Evolutionary conservation across 2,329 filamentous ascomycete genomes (phyloP), one percentile per base, ranked within the genome.

Genomic region (Colletotrichum sublineola): DNA sequence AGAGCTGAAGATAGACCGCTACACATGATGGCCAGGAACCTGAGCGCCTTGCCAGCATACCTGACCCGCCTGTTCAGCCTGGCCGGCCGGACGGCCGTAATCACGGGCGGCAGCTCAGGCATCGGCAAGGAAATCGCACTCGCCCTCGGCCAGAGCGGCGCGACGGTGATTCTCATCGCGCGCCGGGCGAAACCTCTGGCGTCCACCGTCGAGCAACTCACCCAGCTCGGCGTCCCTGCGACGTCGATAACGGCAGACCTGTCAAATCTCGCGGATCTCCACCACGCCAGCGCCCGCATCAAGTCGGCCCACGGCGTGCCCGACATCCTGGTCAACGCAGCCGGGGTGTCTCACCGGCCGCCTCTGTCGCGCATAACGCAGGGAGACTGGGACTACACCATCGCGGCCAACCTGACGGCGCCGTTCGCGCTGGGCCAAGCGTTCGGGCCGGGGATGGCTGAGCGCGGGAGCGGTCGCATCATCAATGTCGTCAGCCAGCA

Each of bases 401-500:
- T 82, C 0, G 78, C 79, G 0, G 77, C 78, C 11, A 82, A 82
- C 48, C 79, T 82, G 18, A 81, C 80, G 0, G 79, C 80, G 0
- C 80, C 80, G 0, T 82, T 82, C 36, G 68, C 76, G 0, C 73
- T 82, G 0, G 79, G 80, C 0, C 79, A 82, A 7, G 77, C 75
- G 0, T 82, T 81, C 3, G 80, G 80, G 0, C 80, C 79, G 0
- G 73, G 71, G 2, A 81, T 81, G 80, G 79, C 80, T 0, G 69
- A 74, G 9, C 75, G 78, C 0, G 79, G 80, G 0, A 77, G 76
- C 61, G 80, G 80, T 0, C 74, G 80, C 1, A 81, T 82, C 52
- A 79, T 81, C 75, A 82, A 81, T 65, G 73, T 81, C 18, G 76
- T 75, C 36, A 78, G 78, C 58, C 80, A 81, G 56, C 80, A 81